Evolutionary conservation across 2,329 filamentous ascomycete genomes (phyloP).

Genomic region (Colletotrichum eleusines): DNA sequence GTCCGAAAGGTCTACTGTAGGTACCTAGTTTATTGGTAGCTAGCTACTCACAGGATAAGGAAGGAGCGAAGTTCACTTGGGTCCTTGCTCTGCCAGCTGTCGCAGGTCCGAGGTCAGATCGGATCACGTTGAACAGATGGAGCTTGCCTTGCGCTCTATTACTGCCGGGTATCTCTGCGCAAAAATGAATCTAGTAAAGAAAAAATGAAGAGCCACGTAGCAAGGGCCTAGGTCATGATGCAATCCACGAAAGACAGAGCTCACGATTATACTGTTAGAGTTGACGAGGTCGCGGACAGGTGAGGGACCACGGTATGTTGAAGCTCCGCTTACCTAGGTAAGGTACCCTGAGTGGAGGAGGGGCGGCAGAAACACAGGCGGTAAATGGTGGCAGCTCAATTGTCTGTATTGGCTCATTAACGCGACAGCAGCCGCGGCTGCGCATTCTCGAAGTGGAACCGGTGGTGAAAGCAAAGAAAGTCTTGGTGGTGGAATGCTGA

Average conservation of each 20-base stretch:
- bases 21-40: too few relatives aligned
- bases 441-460: slow-evolving; percentile 21
- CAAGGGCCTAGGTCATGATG: slow-evolving; percentile 16
- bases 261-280: slow-evolving; percentile 2
- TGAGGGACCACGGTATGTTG: slow-evolving; percentile 11
- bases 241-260: background rate
- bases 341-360: slow-evolving; percentile 17
- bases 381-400: background rate
- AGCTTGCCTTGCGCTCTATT: slow-evolving; percentile 2
- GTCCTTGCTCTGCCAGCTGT: slow-evolving; percentile 7
- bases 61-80: slow-evolving; percentile 10
- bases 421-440: slow-evolving; percentile 1
- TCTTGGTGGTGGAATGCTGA: background rate
- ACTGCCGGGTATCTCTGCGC: slow-evolving; percentile 28
- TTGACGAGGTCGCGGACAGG: background rate
- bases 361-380: slow-evolving; percentile 30
- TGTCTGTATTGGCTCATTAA: too few relatives aligned
- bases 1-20: background rate
- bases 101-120: slow-evolving; percentile 2
- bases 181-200: slow-evolving; percentile 26
- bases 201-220: slow-evolving; percentile 13
- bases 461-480: background rate
- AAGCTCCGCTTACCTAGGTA: background rate
- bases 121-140: slow-evolving; percentile 1
- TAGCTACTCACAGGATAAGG: slow-evolving; percentile 15